These are phyloP conservation scores for Exophiala lecanii-corni DNA, from an alignment of 2,329 filamentous ascomycete genomes.

Conservation along the genomic window DNA sequence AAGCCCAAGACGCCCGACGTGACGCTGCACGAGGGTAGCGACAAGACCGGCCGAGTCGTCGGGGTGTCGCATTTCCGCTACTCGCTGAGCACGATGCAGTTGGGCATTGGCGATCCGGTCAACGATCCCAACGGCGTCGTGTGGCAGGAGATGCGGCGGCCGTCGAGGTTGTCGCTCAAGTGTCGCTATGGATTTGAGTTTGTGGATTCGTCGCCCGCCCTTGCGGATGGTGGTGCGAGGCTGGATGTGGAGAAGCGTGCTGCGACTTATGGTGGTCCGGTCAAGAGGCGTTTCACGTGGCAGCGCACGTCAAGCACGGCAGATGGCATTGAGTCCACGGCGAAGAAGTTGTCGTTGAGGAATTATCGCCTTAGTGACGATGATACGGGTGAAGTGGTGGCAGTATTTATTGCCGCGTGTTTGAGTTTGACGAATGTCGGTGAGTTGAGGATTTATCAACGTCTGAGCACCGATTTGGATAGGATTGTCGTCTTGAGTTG, in stretches of 20 bases:
- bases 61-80: constrained; percentile 5
- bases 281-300: constrained; percentile 5
- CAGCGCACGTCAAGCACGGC: background rate
- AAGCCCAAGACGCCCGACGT: constrained; percentile 4
- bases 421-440: background rate
- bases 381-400: constrained; percentile 1
- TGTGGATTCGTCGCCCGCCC: too few relatives aligned
- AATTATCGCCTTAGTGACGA: constrained; percentile 6
- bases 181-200: constrained; percentile 1
- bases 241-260: too few relatives aligned
- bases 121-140: background rate
- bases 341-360: background rate
- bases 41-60: background rate
- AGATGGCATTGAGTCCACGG: background rate
- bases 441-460: constrained; percentile 3
- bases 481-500: constrained; percentile 3
- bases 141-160: constrained; percentile 6
- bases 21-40: constrained; percentile 4
- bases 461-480: constrained; percentile 2
- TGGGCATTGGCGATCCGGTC: constrained; percentile 5
- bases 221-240: too few relatives aligned
- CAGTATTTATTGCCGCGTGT: constrained; percentile 1
- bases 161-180: background rate
- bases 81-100: background rate
- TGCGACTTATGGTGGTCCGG: too few relatives aligned